Evolutionary conservation across 2,329 filamentous ascomycete species (phyloP).

Genomic region (Pestalotiopsis sp.): DNA sequence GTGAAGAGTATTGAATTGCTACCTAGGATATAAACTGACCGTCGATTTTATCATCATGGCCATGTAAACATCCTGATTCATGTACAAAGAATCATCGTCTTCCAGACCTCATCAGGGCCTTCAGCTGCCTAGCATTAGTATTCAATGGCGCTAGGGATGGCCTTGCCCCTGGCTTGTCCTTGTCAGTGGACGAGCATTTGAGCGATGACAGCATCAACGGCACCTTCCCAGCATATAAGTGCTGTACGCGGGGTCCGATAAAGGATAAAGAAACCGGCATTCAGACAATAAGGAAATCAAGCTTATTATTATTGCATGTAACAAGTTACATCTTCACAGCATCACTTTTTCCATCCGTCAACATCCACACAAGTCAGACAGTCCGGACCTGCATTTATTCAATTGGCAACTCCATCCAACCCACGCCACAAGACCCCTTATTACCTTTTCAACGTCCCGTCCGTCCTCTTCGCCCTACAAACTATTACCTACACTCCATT

Average conservation of each 20-base stretch:
- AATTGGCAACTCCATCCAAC: neutral
- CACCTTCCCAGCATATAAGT: neutral
- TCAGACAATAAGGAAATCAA: neutral
- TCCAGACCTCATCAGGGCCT: too few relatives aligned
- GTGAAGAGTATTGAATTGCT: neutral
- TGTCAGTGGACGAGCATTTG: neutral
- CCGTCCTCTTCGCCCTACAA: neutral
- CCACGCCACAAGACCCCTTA: neutral
- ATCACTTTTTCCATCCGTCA: neutral
- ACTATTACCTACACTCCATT: neutral
- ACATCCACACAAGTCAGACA: neutral
- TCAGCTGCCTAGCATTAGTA: neutral
- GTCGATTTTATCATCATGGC: too few relatives aligned
- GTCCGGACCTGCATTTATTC: neutral
- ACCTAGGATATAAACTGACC: neutral
- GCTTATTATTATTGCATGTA: neutral
- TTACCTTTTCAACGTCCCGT: too few relatives aligned
- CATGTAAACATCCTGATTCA: too few relatives aligned
- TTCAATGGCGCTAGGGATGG: neutral
- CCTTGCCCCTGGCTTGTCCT: neutral
- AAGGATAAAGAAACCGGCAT: neutral
- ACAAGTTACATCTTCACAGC: neutral
- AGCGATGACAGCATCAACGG: conserved; percentile 6
- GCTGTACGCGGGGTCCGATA: conserved; percentile 1
- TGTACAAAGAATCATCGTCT: too few relatives aligned